Percentiles rank a stretch among this genome's conserved stretches.
Evolutionary conservation across 495 filamentous ascomycete species (phyloP).

Genomic region (Tuber umbilicatum): DNA sequence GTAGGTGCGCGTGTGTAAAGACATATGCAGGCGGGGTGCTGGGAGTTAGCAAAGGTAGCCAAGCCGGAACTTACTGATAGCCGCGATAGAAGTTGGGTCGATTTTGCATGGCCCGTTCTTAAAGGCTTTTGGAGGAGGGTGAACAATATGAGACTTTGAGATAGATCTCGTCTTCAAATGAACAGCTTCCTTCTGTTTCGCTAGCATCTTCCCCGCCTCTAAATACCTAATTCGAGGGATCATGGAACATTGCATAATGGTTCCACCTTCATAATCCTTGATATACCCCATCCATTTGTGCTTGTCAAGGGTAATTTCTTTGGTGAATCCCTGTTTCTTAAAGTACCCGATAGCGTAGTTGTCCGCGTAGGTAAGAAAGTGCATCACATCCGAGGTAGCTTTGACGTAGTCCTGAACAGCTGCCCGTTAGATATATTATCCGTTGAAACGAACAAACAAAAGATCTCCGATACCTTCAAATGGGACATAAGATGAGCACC

Average conservation of each 20-base stretch:
- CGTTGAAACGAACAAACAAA: slow-evolving; percentile 1
- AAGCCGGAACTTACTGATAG: slow-evolving; percentile 38
- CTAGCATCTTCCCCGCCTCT: slow-evolving; percentile 85
- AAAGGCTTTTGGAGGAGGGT: slow-evolving; percentile 62
- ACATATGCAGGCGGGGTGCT: not conserved
- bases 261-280: slow-evolving; percentile 98
- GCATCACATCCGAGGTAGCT: slow-evolving; percentile 92
- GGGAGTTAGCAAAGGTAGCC: not conserved
- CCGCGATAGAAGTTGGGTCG: slow-evolving; percentile 43
- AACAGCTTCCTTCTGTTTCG: slow-evolving; percentile 94
- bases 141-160: slow-evolving; percentile 79
- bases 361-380: slow-evolving; percentile 97
- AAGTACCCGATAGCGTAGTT: slow-evolving; percentile 99
- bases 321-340: slow-evolving; percentile 98
- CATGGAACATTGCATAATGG: slow-evolving; percentile 99
- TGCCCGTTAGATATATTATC: slow-evolving; percentile 17
- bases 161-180: slow-evolving; percentile 90
- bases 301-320: slow-evolving; percentile 89
- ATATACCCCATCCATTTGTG: slow-evolving; percentile 99
- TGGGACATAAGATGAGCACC: slow-evolving; percentile 97
- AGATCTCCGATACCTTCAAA: slow-evolving; percentile 53
- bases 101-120: slow-evolving; percentile 53
- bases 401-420: slow-evolving; percentile 74
- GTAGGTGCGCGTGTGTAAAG: not conserved
- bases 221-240: slow-evolving; percentile 90